Evolutionary conservation across 2,329 filamentous ascomycete genomes (phyloP).

Genomic region (Beauveria brongniartii): DNA sequence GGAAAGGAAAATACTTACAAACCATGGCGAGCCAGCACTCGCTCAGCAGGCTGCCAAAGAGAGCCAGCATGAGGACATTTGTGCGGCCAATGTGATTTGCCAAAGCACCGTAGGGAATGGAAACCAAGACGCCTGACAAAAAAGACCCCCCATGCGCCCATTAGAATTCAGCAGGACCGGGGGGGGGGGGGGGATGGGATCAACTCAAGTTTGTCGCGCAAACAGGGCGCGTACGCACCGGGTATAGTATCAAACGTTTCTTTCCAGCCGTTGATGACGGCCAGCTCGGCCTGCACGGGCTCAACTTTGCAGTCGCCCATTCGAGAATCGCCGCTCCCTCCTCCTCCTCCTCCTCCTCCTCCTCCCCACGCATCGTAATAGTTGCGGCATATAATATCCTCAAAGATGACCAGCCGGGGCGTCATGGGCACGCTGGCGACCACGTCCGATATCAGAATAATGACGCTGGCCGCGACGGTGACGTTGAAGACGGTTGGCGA

Average conservation of each 20-base stretch:
- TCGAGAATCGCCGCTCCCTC: not conserved
- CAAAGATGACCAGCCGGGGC: not conserved
- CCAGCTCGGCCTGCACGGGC: not conserved
- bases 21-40: not conserved
- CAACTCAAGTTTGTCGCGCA: too few relatives aligned
- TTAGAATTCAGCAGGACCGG: too few relatives aligned
- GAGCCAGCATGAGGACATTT: not conserved
- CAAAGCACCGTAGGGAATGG: not conserved
- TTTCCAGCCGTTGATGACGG: not conserved
- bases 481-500: not conserved
- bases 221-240: not conserved
- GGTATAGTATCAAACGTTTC: not conserved
- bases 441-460: not conserved
- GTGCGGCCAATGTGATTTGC: not conserved
- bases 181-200: not conserved
- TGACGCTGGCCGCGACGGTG: not conserved
- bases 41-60: not conserved
- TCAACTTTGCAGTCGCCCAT: not conserved
- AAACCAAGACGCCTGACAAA: not conserved
- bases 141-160: too few relatives aligned
- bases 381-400: not conserved
- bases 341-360: not conserved
- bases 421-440: not conserved
- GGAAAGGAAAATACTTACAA: not conserved
- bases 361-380: not conserved